These are phyloP conservation scores for Simmondsia chinensis DNA, from an alignment of 148 eudicot genomes.

Conservation along the genomic window DNA sequence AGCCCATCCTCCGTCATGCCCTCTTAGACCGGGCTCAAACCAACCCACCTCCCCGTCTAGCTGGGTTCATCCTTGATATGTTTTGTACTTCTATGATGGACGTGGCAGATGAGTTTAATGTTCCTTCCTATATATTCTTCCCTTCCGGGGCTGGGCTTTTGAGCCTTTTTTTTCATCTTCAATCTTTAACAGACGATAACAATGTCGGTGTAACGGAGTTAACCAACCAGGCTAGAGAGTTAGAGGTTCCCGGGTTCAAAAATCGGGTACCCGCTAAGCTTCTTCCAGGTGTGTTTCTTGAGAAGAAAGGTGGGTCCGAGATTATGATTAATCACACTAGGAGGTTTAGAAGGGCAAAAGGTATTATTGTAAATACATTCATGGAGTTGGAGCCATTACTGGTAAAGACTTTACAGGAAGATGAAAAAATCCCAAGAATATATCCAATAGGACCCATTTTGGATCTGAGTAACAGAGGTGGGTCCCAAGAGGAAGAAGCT, in stretches of 20 bases:
- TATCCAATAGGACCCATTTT: too few relatives aligned
- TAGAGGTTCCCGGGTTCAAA: conserved; percentile 11
- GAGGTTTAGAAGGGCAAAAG: too few relatives aligned
- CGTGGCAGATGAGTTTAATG: conserved; percentile 14
- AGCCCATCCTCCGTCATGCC: conserved; percentile 15
- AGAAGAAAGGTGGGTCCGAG: too few relatives aligned
- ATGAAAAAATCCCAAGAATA: not conserved
- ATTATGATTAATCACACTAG: too few relatives aligned
- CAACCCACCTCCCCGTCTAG: conserved; percentile 1
- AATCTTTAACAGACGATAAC: conserved; percentile 3
- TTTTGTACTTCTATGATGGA: conserved; percentile 16
- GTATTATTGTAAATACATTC: conserved; percentile 9
- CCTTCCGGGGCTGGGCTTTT: conserved; percentile 14
- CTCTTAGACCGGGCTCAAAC: conserved; percentile 1
- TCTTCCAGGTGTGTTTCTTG: not conserved
- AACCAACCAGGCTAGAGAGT: not conserved
- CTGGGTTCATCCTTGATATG: conserved; percentile 24
- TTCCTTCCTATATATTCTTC: conserved; percentile 24
- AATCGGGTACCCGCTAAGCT: conserved; percentile 1
- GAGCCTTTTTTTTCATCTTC: conserved; percentile 2
- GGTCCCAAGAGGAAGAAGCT: not conserved
- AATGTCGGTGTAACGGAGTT: not conserved
- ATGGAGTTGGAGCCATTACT: conserved; percentile 6
- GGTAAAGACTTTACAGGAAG: not conserved
- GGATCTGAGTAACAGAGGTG: too few relatives aligned